Conservation (phyloP, 1,139 yeast species). For the Zygoascus hellenicus region DNA sequence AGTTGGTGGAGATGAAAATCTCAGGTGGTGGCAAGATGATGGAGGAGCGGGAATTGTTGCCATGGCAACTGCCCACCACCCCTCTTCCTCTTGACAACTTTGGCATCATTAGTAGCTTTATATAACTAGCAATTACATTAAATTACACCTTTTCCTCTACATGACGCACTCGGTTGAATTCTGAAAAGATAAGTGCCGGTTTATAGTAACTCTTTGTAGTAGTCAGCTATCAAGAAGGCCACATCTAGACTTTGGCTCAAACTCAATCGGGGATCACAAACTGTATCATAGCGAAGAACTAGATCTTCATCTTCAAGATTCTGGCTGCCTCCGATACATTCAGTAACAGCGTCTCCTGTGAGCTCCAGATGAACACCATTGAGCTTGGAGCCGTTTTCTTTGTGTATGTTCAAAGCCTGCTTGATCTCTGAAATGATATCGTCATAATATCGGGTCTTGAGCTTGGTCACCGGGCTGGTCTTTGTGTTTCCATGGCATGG, state of each 20-base stretch:
- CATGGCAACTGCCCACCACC: background rate
- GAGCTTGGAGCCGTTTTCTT: constrained; percentile 30
- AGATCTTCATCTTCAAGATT: constrained; percentile 38
- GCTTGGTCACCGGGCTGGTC: constrained; percentile 36
- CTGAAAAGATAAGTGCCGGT: too few relatives aligned
- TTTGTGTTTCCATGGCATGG: constrained; percentile 44
- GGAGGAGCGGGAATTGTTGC: background rate
- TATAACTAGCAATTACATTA: too few relatives aligned
- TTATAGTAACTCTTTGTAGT: constrained; percentile 18
- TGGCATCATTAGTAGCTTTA: too few relatives aligned
- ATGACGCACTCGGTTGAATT: too few relatives aligned
- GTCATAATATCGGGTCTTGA: constrained; percentile 41
- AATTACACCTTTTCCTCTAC: too few relatives aligned
- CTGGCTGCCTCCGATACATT: constrained; percentile 42
- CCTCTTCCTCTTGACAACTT: too few relatives aligned
- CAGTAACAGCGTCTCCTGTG: constrained; percentile 43
- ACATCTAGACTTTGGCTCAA: constrained; percentile 39
- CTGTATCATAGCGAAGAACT: constrained; percentile 38
- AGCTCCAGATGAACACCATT: constrained; percentile 42
- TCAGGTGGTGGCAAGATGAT: background rate
- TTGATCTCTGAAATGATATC: constrained; percentile 39
- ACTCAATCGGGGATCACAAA: constrained; percentile 41
- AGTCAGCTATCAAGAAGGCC: constrained; percentile 40
- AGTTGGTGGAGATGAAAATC: background rate
- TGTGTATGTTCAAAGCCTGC: constrained; percentile 36